phyloP scores from a whole-genome alignment of 2,329 filamentous ascomycete genomes.

The Fusarium sp. region DNA sequence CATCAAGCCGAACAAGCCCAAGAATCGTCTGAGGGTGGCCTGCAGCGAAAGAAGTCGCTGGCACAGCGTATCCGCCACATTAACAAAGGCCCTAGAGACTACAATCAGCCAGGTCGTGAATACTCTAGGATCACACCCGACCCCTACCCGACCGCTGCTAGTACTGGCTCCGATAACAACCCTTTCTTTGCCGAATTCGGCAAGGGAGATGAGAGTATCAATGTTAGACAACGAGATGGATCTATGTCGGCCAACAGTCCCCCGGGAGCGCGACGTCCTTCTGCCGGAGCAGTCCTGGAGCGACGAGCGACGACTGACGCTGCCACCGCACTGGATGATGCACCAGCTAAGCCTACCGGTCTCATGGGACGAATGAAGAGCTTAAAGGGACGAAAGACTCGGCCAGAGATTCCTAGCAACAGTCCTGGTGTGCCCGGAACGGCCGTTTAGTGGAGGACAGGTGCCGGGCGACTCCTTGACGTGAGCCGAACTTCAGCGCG shows the following conservation, averaged over 20 bases:
- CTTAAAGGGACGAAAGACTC: conserved; percentile 72
- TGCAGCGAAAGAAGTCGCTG: conserved; percentile 93
- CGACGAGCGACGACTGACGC: conserved; percentile 73
- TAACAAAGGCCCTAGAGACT: conserved; percentile 74
- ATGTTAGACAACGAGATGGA: conserved; percentile 56
- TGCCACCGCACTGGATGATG: conserved; percentile 54
- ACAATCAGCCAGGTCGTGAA: conserved; percentile 66
- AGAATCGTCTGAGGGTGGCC: conserved; percentile 67
- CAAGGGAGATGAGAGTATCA: conserved; percentile 65
- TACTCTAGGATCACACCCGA: conserved; percentile 59
- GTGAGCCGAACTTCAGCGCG: conserved; percentile 30
- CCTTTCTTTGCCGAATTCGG: conserved; percentile 87
- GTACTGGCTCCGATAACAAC: conserved; percentile 63
- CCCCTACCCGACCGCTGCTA: conserved; percentile 50
- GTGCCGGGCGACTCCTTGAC: conserved; percentile 39
- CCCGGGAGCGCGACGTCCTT: conserved; percentile 55
- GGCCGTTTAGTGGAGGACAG: conserved; percentile 53
- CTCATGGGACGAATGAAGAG: conserved; percentile 85
- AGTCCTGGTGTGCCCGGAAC: conserved; percentile 55
- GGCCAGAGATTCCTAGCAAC: conserved; percentile 53
- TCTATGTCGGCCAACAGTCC: conserved; percentile 68
- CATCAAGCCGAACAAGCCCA: conserved; percentile 76
- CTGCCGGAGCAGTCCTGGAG: conserved; percentile 64
- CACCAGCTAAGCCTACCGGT: conserved; percentile 65
- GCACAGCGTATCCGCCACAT: conserved; percentile 92